Evolutionary conservation across 306 rosid species (phyloP).

Genomic region (Boehmeria nivea): DNA sequence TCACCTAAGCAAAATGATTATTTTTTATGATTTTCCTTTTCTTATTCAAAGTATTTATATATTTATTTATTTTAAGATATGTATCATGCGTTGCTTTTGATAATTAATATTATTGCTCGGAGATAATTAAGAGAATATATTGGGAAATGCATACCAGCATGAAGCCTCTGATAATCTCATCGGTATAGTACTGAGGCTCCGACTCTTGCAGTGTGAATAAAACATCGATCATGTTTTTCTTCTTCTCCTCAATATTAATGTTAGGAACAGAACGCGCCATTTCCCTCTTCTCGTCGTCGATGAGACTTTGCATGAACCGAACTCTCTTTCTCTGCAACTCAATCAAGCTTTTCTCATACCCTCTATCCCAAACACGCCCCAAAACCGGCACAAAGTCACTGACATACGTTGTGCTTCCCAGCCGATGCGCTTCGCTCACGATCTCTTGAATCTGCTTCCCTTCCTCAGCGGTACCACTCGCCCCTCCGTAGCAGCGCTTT

Average conservation of each 20-base stretch:
- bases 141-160: constrained; percentile 19
- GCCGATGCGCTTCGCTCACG: background rate
- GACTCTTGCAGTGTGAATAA: constrained; percentile 19
- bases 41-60: too few relatives aligned
- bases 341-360: constrained; percentile 20
- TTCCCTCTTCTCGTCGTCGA: constrained; percentile 11
- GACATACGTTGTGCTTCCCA: background rate
- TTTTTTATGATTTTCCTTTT: too few relatives aligned
- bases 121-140: background rate
- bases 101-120: too few relatives aligned
- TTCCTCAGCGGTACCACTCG: background rate
- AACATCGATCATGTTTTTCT: constrained; percentile 25
- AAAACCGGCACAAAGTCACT: constrained; percentile 21
- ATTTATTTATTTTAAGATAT: too few relatives aligned
- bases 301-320: constrained; percentile 22
- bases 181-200: constrained; percentile 17
- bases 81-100: too few relatives aligned
- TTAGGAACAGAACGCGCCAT: background rate
- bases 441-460: constrained; percentile 10
- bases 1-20: too few relatives aligned
- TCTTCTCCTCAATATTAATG: constrained; percentile 4
- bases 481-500: constrained; percentile 7
- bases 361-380: constrained; percentile 14
- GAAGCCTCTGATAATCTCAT: constrained; percentile 25
- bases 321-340: constrained; percentile 18